Evolutionary conservation across 805 yeast genomes (phyloP), one percentile per base, ranked within the genome.

Genomic region (Candida berthetii): DNA sequence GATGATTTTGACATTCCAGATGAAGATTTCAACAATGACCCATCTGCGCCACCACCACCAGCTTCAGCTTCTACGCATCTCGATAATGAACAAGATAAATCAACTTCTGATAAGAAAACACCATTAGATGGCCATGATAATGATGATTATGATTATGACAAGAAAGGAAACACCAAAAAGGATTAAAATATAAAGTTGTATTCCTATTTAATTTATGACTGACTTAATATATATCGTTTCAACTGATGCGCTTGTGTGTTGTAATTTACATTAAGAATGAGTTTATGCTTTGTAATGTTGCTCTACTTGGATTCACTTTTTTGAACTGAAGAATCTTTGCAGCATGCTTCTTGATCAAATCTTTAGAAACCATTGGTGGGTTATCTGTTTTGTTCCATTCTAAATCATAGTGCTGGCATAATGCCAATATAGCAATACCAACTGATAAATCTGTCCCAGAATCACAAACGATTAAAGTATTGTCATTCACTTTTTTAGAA

Each of bases 281-380:
- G 47, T 86, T 83, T 2, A 85, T 78, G 24, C 90, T 74, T 49
- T 82, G 89, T 33, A 86, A 63, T 0, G 95, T 83, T 10, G 86
- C 80, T 38, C 96, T 66, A 42, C 89, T 80, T 0, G 96, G 95
- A 45, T 86, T 84, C 4, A 75, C 76, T 33, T 71, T 74, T n/a
- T 73, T 56, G 7, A 63, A 57, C 3, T 69, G 61, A 15, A 73
- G 65, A 3, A 87, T 50, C 36, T 57, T 57, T 3, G 78, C 72
- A 25, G 87, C 60, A 41, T 83, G 80, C 43, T 69, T 70, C 42
- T 78, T 72, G 4, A 85, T 71, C 8, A 66, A 57, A 22, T 70
- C 76, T 53, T 84, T 84, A 20, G 72, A 66, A 1, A 65, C 48
- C 35, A 65, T 20, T 18, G 45, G 40, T 7, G 45, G 36, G 3